Percentiles rank a stretch among this genome's conserved stretches.
phyloP scores from a whole-genome alignment of 2,329 filamentous ascomycete species.

The Sphaceloma murrayae region DNA sequence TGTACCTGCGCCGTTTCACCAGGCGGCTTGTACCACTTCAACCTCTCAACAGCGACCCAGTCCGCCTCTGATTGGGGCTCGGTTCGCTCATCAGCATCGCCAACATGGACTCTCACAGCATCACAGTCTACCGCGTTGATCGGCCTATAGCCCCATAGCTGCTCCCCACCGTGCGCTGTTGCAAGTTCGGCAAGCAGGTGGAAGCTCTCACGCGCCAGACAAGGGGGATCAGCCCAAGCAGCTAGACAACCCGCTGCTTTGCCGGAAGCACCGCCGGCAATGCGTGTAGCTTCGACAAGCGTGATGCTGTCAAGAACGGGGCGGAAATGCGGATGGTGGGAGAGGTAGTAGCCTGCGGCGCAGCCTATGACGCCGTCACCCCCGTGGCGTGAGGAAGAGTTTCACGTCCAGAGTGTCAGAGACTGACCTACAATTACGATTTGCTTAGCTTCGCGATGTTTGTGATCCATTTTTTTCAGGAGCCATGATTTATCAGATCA shows the following conservation, averaged over 20 bases:
- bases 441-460: no score
- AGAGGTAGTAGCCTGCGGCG: slow-evolving; percentile 10
- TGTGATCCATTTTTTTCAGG: no score
- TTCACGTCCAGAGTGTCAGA: no score
- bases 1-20: slow-evolving; percentile 15
- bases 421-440: no score
- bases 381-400: background rate
- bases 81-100: background rate
- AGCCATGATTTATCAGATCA: no score
- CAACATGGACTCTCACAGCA: background rate
- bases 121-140: slow-evolving; percentile 10
- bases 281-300: slow-evolving; percentile 11
- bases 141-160: slow-evolving; percentile 14
- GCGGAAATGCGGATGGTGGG: background rate
- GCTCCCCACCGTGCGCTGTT: slow-evolving; percentile 10
- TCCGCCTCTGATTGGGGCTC: background rate
- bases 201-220: slow-evolving; percentile 16
- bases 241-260: slow-evolving; percentile 16
- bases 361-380: slow-evolving; percentile 17
- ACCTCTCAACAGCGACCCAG: slow-evolving; percentile 9
- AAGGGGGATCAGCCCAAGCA: slow-evolving; percentile 16
- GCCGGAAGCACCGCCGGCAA: slow-evolving; percentile 15
- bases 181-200: slow-evolving; percentile 14
- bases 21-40: slow-evolving; percentile 15
- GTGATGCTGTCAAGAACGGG: slow-evolving; percentile 1